Base-by-base conservation (phyloP, 2,329 filamentous ascomycete species). In the Zalaria sp. region DNA sequence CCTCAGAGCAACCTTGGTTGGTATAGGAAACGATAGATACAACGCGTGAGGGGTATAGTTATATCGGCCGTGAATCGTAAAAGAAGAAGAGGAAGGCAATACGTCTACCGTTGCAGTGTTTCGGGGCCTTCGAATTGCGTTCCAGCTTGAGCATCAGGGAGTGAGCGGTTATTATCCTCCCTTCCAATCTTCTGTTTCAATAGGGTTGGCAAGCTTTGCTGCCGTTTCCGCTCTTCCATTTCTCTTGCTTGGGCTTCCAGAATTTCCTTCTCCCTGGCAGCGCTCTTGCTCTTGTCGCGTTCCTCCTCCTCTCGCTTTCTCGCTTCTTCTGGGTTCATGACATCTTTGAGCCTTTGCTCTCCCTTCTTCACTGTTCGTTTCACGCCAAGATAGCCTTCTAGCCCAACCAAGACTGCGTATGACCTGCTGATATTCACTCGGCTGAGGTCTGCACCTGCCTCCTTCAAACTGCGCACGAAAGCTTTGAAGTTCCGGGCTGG, bases 401-500 rank as follows among this genome's bases (percentile, higher is more conserved):
- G 68, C 0, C 88, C 88, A 1, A 88, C 73, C 1, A 94, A 69
- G 0, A 93, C 77, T 0, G 83, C 80, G 55, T 93, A 94, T 2
- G 81, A 81, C 51, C 86, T 80, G 35, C 79, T 85, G 37, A 93
- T 83, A 11, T 78, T 82, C 7, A 93, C 78, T 26, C 75, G 79
- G 9, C 72, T 76, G 74, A 88, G 83, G 58, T 95, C 87, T 0
- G 81, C 86, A 1, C 82, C 82, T 28, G 73, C 73, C 1, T 79
- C 77, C 50, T 79, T 76, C 4, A 95, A 67, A 5, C 71, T 79
- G 46, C 78, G 75, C 2, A 93, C 73, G 53, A 94, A 93, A 1
- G 81, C 79, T 27, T 82, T 77, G 55, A 94, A 93, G 56, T 89
- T 93, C 46, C 76, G 73, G 1, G 83, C 76, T 0, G 87, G 84